Conservation (phyloP, 2,329 filamentous ascomycete species). For the Colletotrichum sp. region DNA sequence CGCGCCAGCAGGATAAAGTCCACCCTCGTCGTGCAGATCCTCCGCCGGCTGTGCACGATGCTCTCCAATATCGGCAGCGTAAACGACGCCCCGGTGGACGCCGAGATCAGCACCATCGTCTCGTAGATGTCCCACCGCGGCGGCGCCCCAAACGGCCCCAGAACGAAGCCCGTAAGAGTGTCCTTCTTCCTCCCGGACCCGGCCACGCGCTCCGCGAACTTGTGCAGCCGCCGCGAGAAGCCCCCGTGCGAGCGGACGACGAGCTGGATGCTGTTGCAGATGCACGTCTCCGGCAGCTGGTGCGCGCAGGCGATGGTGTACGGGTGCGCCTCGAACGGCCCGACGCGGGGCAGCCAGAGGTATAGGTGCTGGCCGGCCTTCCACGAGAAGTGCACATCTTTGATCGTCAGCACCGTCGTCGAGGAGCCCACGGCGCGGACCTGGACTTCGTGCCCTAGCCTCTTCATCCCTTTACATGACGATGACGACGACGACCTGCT, state of each 20-base stretch:
- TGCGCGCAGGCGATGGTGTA: slow-evolving; percentile 67
- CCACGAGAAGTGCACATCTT: slow-evolving; percentile 64
- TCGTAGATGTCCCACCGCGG: slow-evolving; percentile 64
- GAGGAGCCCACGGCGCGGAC: slow-evolving; percentile 52
- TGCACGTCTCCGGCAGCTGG: slow-evolving; percentile 52
- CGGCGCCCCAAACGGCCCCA: slow-evolving; percentile 61
- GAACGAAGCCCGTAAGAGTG: slow-evolving; percentile 51
- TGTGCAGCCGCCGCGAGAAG: slow-evolving; percentile 60
- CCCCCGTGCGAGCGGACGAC: slow-evolving; percentile 60
- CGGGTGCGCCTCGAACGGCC: slow-evolving; percentile 60
- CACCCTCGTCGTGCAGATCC: slow-evolving; percentile 55
- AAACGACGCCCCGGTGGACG: slow-evolving; percentile 68
- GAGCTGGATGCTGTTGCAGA: slow-evolving; percentile 65
- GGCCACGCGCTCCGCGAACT: slow-evolving; percentile 29
- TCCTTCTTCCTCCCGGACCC: slow-evolving; percentile 16
- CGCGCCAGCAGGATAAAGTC: slow-evolving; percentile 58
- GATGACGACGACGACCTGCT: slow-evolving; percentile 36
- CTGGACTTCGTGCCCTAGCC: slow-evolving; percentile 57
- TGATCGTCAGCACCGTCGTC: slow-evolving; percentile 63
- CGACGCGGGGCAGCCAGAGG: slow-evolving; percentile 62
- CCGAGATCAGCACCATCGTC: slow-evolving; percentile 63
- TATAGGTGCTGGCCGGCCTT: slow-evolving; percentile 65
- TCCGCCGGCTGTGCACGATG: slow-evolving; percentile 44
- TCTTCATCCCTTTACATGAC: slow-evolving; percentile 50
- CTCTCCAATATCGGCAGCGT: slow-evolving; percentile 64